Evolutionary conservation across 129 eudicot genomes (phyloP).

Genomic region (carrot (Daucus carota)): DH1_v3.0 NC_030381.2:37755001-37755500

Average conservation of each 20-base stretch:
- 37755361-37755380: too few species aligned
- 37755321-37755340: too few species aligned
- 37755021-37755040: background rate
- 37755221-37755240: background rate
- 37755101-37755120: background rate
- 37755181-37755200: background rate
- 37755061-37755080: too few species aligned
- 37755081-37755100: too few species aligned
- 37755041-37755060: background rate
- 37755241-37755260: background rate
- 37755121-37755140: background rate
- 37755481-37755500: too few species aligned
- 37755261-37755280: background rate
- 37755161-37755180: background rate
- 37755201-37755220: background rate
- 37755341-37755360: too few species aligned
- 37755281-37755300: background rate
- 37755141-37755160: background rate
- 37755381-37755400: too few species aligned
- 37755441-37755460: too few species aligned
- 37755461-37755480: too few species aligned
- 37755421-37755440: too few species aligned
- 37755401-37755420: too few species aligned
- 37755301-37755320: background rate
- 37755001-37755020: too few species aligned